Conservation (phyloP, 805 yeast genomes). For the Lachancea sp. region DNA sequence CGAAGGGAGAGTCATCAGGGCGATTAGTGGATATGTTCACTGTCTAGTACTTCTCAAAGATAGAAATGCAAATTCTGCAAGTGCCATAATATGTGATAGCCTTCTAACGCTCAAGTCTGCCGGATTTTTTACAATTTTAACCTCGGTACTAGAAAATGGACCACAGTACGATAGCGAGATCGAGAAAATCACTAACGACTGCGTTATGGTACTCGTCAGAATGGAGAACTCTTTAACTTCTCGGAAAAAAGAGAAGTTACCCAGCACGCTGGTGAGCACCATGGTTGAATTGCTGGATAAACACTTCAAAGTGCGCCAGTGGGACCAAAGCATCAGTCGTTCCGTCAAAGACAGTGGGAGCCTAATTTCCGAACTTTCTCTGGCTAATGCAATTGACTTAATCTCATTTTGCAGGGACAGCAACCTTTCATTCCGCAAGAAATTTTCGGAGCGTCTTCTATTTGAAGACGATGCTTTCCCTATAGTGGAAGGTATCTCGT, state of each 20-base stretch:
- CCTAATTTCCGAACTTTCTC: conserved; percentile 13
- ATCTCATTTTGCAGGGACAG: conserved; percentile 49
- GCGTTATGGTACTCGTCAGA: conserved; percentile 7
- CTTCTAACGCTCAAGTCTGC: conserved; percentile 2
- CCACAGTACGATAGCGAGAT: not conserved
- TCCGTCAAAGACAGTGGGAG: conserved; percentile 11
- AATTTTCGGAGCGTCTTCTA: conserved; percentile 57
- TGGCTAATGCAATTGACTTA: conserved; percentile 49
- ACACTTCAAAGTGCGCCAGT: conserved; percentile 11
- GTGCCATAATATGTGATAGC: conserved; percentile 1
- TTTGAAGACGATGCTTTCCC: conserved; percentile 53
- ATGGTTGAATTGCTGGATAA: conserved; percentile 12
- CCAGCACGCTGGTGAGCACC: conserved; percentile 10
- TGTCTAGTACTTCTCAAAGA: not conserved
- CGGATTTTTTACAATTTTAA: conserved; percentile 7
- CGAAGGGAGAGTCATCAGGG: not conserved
- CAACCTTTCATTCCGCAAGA: conserved; percentile 54
- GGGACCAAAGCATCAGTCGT: conserved; percentile 3
- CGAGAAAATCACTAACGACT: not conserved
- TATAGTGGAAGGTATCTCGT: conserved; percentile 35
- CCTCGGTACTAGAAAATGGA: conserved; percentile 3
- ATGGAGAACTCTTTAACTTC: conserved; percentile 11
- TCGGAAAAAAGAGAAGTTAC: conserved; percentile 13
- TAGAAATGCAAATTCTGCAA: not conserved
- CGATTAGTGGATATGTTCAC: not conserved